Conservation (phyloP, 331 rosid genomes). For the Rhamnella rubrinervis region DNA sequence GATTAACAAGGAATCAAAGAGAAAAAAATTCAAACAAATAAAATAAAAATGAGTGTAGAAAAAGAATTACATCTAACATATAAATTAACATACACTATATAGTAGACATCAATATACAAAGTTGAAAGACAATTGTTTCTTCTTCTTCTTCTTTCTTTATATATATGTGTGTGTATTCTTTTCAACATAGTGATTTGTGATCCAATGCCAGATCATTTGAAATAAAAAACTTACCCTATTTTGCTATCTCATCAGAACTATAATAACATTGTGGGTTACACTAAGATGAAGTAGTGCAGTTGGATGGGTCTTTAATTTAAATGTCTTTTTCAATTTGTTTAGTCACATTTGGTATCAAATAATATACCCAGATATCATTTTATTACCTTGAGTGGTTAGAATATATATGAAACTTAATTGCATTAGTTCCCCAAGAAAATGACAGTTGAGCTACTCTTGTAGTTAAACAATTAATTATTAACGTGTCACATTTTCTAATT, state of each 20-base stretch:
- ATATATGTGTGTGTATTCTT: no score
- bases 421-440: slow-evolving; percentile 17
- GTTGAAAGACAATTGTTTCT: no score
- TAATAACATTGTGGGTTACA: neutral
- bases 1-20: no score
- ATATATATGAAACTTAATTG: slow-evolving; percentile 5
- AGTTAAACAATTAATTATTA: slow-evolving; percentile 1
- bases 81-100: no score
- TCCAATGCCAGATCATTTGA: no score
- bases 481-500: neutral
- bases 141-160: no score
- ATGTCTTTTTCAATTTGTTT: slow-evolving; percentile 34
- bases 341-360: slow-evolving; percentile 35
- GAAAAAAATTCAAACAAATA: no score
- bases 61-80: no score
- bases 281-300: slow-evolving; percentile 1
- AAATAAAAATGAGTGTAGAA: no score
- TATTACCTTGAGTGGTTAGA: slow-evolving; percentile 2
- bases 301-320: slow-evolving; percentile 15
- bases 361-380: slow-evolving; percentile 9
- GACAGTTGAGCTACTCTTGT: slow-evolving; percentile 31
- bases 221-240: neutral
- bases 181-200: no score
- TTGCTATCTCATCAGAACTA: neutral
- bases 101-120: no score